Percentiles rank a stretch among this genome's conserved stretches.
These are phyloP conservation scores for Pichia deserticola DNA, from an alignment of 805 yeast species.

Conservation along the genomic window DNA sequence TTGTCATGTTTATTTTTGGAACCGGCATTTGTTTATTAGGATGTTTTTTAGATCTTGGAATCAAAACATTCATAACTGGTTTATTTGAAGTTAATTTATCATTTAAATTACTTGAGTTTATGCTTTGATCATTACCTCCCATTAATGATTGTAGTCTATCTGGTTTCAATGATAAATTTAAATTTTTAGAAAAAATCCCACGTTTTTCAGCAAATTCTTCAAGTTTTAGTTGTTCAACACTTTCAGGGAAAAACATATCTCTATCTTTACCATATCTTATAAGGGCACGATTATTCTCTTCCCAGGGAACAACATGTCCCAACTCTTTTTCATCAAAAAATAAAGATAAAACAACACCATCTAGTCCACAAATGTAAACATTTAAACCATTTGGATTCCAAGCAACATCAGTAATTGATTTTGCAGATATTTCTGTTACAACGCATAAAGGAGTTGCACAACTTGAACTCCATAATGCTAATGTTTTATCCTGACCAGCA, in stretches of 20 bases:
- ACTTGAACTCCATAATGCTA: conserved; percentile 83
- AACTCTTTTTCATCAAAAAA: conserved; percentile 57
- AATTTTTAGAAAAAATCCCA: background rate
- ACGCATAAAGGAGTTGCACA: conserved; percentile 72
- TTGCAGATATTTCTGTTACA: conserved; percentile 65
- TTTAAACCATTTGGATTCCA: conserved; percentile 82
- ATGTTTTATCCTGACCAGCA: conserved; percentile 87
- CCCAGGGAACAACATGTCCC: conserved; percentile 55
- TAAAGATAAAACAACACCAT: conserved; percentile 70
- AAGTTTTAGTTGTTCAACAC: conserved; percentile 65
- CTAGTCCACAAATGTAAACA: conserved; percentile 73
- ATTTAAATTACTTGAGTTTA: background rate
- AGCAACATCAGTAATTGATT: conserved; percentile 78
- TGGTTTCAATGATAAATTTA: background rate
- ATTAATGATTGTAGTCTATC: conserved; percentile 36
- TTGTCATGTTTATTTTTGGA: background rate
- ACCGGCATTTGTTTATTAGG: conserved; percentile 23
- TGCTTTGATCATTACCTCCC: conserved; percentile 19
- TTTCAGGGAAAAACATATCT: conserved; percentile 82
- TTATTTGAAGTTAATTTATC: background rate
- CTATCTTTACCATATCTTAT: conserved; percentile 84
- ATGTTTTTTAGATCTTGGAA: conserved; percentile 27
- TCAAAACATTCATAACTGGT: conserved; percentile 19
- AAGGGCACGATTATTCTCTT: conserved; percentile 58
- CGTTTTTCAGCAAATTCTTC: conserved; percentile 51